Evolutionary conservation across 2,329 filamentous ascomycete species (phyloP), one percentile per base, ranked within the genome.

Genomic region (Acarospora socialis): DNA sequence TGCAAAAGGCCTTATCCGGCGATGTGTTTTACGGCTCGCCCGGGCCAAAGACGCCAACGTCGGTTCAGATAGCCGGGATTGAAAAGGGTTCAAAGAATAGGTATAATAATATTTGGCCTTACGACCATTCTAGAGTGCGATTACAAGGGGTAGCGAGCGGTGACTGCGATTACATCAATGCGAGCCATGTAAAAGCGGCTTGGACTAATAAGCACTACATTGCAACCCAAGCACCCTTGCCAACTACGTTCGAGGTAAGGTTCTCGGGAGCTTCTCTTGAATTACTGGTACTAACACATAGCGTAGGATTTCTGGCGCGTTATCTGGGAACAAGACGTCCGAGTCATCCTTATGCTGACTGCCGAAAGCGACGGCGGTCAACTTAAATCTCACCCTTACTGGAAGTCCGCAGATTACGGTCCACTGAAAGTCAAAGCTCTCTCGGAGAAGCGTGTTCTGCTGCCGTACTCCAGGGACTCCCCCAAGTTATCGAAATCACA

Each of bases 21-120:
- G 64, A 69, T 14, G 72, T 75, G 10, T 59, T 62, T 15, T 75
- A 70, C 43, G 66, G 66, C 5, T 60, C 61, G 1, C 56, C 60
- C 14, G 37, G 49, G 3, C 37, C 48, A 0, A 49, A 66, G 1
- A 44, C 54, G 0, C 48, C 56, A 2, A 51, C 60, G 21, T 55
- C 56, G 14, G 70, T 92, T 5, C 78, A 82, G 45, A 73, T 98
- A 31, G 90, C 81, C 0, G 90, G 90, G 5, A 80, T 98, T 18
- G 90, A 98, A 48, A 90, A 94, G 53, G 90, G 90, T 5, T 73
- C 68, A 12, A 95, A 95, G 61, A 98, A 98, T 46, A 73, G 90
- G 6, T 98, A 98, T 61, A 95, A 94, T 60, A 92, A 94, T 45
- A 94, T 95, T 34, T 77, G 92, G 57, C 90, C 90, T 0, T 98